Conservation (phyloP, 2,329 filamentous ascomycete species). For the Apiospora rasikravindrae region DNA sequence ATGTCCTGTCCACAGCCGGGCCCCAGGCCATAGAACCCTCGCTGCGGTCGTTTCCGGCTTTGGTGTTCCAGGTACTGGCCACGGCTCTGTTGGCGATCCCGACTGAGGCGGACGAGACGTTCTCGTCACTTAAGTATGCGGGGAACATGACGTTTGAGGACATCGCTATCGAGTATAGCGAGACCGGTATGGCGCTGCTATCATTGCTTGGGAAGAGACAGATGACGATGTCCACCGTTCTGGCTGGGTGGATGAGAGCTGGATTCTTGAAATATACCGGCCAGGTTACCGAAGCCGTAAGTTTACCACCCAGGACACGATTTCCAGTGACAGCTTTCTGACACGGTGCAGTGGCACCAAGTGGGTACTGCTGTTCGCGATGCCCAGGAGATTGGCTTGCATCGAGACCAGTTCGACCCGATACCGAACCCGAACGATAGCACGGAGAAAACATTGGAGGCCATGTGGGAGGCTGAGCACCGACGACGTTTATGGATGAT, state of each 20-base stretch:
- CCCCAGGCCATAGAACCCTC: constrained; percentile 56
- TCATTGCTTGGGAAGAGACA: constrained; percentile 61
- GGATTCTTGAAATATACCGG: constrained; percentile 64
- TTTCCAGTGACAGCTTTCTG: background rate
- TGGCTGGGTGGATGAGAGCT: constrained; percentile 62
- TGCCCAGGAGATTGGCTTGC: constrained; percentile 66
- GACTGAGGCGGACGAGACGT: constrained; percentile 51
- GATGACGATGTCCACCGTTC: constrained; percentile 60
- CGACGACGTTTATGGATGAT: constrained; percentile 62
- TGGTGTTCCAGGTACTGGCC: constrained; percentile 65
- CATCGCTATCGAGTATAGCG: constrained; percentile 64
- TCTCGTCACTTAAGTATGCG: constrained; percentile 63
- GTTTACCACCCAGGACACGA: constrained; percentile 27
- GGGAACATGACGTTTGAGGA: constrained; percentile 65
- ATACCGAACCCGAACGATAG: constrained; percentile 49
- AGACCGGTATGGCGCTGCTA: constrained; percentile 59
- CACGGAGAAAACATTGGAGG: constrained; percentile 56
- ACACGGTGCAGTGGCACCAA: constrained; percentile 54
- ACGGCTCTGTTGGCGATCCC: constrained; percentile 59
- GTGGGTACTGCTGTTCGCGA: constrained; percentile 63
- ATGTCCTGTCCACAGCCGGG: constrained; percentile 52
- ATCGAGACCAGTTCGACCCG: constrained; percentile 58
- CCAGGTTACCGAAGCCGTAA: constrained; percentile 61
- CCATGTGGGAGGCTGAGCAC: constrained; percentile 63
- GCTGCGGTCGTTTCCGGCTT: constrained; percentile 61